A percentile compares a stretch with the other conserved stretches of the same genome.
Conservation (phyloP, 2,329 filamentous ascomycete species). For the Pestalotiopsis sp. region DNA sequence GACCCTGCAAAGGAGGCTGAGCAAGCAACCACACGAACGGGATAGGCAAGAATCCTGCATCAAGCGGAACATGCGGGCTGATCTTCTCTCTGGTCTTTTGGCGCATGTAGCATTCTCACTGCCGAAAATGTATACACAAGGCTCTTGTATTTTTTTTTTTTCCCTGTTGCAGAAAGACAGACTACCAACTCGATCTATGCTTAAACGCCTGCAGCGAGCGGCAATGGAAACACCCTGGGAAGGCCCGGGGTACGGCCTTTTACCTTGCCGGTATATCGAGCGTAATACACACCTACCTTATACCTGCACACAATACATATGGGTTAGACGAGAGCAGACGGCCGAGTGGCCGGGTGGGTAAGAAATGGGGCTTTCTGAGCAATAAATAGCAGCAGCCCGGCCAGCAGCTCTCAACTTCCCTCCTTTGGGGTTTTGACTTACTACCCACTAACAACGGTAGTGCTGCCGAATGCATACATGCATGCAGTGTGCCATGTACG, state of each 20-base stretch:
- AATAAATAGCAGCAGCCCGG: slow-evolving; percentile 3
- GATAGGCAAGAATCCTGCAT: background rate
- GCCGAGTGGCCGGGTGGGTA: background rate
- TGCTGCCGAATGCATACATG: background rate
- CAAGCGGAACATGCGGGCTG: background rate
- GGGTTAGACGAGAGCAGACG: too few relatives aligned
- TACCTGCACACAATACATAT: too few relatives aligned
- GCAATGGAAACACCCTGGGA: too few relatives aligned
- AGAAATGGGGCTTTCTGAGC: background rate
- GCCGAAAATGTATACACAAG: background rate
- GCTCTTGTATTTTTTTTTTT: background rate
- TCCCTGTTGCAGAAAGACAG: background rate
- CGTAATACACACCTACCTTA: too few relatives aligned
- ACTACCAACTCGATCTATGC: background rate
- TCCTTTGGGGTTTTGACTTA: background rate
- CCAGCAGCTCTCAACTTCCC: background rate
- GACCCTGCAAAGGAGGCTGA: background rate
- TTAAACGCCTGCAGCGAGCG: background rate
- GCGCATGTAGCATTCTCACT: background rate
- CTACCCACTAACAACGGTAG: background rate
- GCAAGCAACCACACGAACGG: background rate
- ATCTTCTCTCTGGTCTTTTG: background rate
- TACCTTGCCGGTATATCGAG: too few relatives aligned
- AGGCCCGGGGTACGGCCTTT: too few relatives aligned
- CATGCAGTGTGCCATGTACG: background rate